These are phyloP conservation scores for Fusarium pseudocircinatum DNA, from an alignment of 2,329 filamentous ascomycete genomes.

Conservation along the genomic window DNA sequence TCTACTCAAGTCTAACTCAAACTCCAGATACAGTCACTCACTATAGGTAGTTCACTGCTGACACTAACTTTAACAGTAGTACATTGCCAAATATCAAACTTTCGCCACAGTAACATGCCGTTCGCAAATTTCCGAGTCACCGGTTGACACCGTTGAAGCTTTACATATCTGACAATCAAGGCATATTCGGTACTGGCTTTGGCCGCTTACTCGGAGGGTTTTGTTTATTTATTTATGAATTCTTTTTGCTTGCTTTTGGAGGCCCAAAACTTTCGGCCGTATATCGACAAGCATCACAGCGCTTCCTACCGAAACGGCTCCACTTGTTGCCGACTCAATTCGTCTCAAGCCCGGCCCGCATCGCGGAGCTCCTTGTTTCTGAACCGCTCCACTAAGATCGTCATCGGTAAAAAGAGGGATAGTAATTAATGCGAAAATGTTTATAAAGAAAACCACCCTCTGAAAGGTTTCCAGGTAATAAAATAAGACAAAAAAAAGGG, in stretches of 20 bases:
- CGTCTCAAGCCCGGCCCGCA: conserved; percentile 32
- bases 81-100: neutral
- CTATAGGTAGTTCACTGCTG: neutral
- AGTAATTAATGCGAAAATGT: neutral
- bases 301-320: conserved; percentile 26
- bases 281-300: conserved; percentile 4
- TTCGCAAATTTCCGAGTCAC: conserved; percentile 6
- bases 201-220: neutral
- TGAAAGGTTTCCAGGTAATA: neutral
- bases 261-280: conserved; percentile 9
- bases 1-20: neutral
- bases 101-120: neutral
- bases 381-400: conserved; percentile 18
- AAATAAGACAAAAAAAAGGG: neutral
- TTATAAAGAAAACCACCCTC: neutral
- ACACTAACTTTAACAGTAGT: neutral
- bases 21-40: neutral
- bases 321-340: conserved; percentile 32
- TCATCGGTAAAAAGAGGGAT: neutral
- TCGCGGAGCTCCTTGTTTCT: conserved; percentile 21
- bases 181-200: neutral
- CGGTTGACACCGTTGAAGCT: neutral
- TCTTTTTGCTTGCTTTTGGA: neutral
- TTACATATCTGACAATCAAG: neutral
- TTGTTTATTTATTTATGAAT: conserved; percentile 12